Percentiles rank a stretch among this genome's conserved stretches.
Evolutionary conservation across 2,329 filamentous ascomycete genomes (phyloP).

Genomic region (Ophiocordyceps polyrhachis-furcata): DNA sequence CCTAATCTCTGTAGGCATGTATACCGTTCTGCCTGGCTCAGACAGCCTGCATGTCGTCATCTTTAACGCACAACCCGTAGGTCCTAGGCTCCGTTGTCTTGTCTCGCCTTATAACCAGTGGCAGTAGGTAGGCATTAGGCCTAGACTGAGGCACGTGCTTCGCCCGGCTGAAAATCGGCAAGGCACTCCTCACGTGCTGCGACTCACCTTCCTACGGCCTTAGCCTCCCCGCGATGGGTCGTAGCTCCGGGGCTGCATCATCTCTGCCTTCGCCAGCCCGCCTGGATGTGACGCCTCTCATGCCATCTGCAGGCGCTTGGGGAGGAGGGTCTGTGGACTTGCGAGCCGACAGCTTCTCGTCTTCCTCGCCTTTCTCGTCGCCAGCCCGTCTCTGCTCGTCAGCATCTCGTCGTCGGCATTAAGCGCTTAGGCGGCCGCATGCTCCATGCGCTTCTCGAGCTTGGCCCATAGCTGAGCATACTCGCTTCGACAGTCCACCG

Average conservation of each 20-base stretch:
- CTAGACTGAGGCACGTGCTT: neutral
- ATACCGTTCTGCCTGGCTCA: too few species aligned
- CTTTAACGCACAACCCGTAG: too few species aligned
- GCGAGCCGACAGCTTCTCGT: neutral
- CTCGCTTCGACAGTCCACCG: neutral
- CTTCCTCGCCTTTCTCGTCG: too few species aligned
- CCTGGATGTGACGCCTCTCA: constrained; percentile 6
- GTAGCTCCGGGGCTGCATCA: constrained; percentile 1
- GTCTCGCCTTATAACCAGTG: too few species aligned
- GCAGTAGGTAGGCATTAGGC: too few species aligned
- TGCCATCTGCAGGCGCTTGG: constrained; percentile 6
- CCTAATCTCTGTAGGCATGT: too few species aligned
- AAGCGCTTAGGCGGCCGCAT: neutral
- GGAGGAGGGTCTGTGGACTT: constrained; percentile 7
- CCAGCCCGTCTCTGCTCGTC: neutral
- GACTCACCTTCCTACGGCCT: neutral
- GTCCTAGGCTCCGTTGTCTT: too few species aligned
- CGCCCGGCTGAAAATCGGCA: neutral
- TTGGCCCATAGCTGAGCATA: neutral
- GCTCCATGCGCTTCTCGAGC: neutral
- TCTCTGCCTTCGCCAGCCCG: constrained; percentile 1
- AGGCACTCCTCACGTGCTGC: constrained; percentile 7
- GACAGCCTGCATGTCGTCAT: too few species aligned
- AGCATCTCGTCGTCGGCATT: neutral
- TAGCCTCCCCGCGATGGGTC: neutral